Base-by-base conservation (phyloP, 2,329 filamentous ascomycete species). In the Fusarium graminum region DNA sequence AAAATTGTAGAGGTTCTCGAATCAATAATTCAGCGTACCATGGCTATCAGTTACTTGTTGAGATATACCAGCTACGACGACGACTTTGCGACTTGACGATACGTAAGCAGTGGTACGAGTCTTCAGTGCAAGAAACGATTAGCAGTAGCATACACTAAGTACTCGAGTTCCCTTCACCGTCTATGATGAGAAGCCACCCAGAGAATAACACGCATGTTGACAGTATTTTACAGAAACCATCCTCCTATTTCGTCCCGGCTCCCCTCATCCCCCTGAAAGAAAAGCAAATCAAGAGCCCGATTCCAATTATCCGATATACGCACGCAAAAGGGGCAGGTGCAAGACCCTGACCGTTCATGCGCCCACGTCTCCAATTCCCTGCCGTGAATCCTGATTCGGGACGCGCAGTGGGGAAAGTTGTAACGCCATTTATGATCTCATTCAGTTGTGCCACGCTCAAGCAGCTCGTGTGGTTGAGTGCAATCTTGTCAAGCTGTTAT, bases 211-310 rank as follows among this genome's bases (percentile, higher is more conserved):
- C 75, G 75, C 77, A 74, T 77, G 78, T 79, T 80, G 77, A 77
- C 76, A 82, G 78, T 83, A 83, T 81, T 83, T 79, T 85, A 85
- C 82, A 78, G 79, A 78, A 77, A 74, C 70, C 72, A 72, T 67
- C 68, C 63, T 54, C 44, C 74, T 59, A 52, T 71, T 53, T 30
- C 62, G 13, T 60, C 58, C 71, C 58, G 40, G 40, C 62, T 55
- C 68, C 59, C 65, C 68, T 69, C 58, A 55, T 73, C 62, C 62
- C 69, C 56, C 46, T 34, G 60, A 57, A 40, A 57, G n/a, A 63
- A 63, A 66, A 69, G 49, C 59, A 68, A 50, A 69, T 51, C 52
- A 59, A 42, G 28, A 54, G 41, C 65, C 65, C 60, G 40, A 65
- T 42, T 65, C 65, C 64, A 10, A 73, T 70, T 72, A 69, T 58